Base-by-base conservation (phyloP, 1,139 yeast genomes). In the Blastobotrys illinoisensis region DNA sequence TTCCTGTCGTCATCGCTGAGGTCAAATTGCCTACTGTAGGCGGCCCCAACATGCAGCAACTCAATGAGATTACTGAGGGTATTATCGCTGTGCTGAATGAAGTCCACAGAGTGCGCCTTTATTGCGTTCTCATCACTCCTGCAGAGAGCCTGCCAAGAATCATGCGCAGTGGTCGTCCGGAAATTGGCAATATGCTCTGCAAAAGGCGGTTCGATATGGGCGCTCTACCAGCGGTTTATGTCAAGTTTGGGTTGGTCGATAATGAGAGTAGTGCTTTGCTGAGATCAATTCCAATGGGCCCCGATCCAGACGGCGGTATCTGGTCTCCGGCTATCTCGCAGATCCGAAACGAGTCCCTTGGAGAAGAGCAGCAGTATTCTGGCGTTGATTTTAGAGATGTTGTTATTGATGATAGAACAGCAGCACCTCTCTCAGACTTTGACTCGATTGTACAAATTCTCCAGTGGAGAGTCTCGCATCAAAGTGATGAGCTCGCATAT, bases 141-240 rank as follows among this genome's bases (percentile, higher is more conserved):
- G 85, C 89, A 43, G 90, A 88, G 58, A 78, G 91, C 0, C 75
- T 95, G 43, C 97, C 99, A 1, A 80, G 96, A 65, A 86, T 88
- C 23, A 77, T 83, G 67, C 75, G 95, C 64, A 84, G 89, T 70
- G 97, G 97, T 6, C 84, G 95, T 11, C 77, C 86, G 32, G 99
- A 95, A 64, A 87, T 93, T 61, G 98, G 99, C 1, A 93, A 91
- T 62, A 88, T 91, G 84, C 77, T 95, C 50, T 91, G 97, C 62
- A 89, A 91, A 60, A 83, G 88, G 63, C 79, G 82, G 60, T 90
- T 90, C 65, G 77, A 85, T 50, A 86, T 83, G 61, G 98, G 98
- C 1, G 76, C 80, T 9, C 73, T 93, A 40, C 79, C 82, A 28
- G 86, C 96, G 0, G 86, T 83, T 45, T 91, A 81, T 70, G 91